These are phyloP conservation scores for Lycium ferocissimum DNA, from an alignment of 257 asterid genomes.

Conservation along the genomic window DNA sequence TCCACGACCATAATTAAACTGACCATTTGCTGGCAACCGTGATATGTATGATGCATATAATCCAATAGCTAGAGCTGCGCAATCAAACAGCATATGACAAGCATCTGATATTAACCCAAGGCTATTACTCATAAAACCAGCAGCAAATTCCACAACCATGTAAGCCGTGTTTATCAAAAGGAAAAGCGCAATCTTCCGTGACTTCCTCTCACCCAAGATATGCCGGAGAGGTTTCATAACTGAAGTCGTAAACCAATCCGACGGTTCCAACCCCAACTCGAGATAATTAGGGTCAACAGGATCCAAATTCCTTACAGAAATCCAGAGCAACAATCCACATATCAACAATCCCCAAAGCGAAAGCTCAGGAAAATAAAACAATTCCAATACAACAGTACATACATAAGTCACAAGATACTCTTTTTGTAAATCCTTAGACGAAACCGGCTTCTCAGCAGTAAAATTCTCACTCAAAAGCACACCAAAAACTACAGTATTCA, in stretches of 20 bases:
- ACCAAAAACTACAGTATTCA: slow-evolving; percentile 85
- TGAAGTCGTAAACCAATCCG: slow-evolving; percentile 52
- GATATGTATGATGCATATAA: slow-evolving; percentile 93
- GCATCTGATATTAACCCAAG: slow-evolving; percentile 99
- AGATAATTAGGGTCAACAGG: slow-evolving; percentile 55
- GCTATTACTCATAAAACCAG: slow-evolving; percentile 97
- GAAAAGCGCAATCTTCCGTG: slow-evolving; percentile 87
- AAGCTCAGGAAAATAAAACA: slow-evolving; percentile 80
- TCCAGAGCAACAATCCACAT: slow-evolving; percentile 77
- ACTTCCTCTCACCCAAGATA: slow-evolving; percentile 87
- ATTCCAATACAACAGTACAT: slow-evolving; percentile 77
- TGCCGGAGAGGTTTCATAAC: slow-evolving; percentile 88
- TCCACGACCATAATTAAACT: slow-evolving; percentile 94
- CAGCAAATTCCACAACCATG: slow-evolving; percentile 92
- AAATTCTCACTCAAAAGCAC: slow-evolving; percentile 92
- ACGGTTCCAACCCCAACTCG: slow-evolving; percentile 71
- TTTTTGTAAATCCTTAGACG: slow-evolving; percentile 64
- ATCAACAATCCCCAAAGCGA: slow-evolving; percentile 89
- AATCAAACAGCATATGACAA: slow-evolving; percentile 97
- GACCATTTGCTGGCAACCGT: slow-evolving; percentile 83
- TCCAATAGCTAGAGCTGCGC: slow-evolving; percentile 98
- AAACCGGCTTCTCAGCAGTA: slow-evolving; percentile 60
- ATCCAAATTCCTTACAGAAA: slow-evolving; percentile 73
- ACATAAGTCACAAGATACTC: slow-evolving; percentile 77
- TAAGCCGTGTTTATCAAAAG: slow-evolving; percentile 87